These are phyloP conservation scores for Prinsepia uniflora DNA, from an alignment of 306 rosid genomes.

Conservation along the genomic window DNA sequence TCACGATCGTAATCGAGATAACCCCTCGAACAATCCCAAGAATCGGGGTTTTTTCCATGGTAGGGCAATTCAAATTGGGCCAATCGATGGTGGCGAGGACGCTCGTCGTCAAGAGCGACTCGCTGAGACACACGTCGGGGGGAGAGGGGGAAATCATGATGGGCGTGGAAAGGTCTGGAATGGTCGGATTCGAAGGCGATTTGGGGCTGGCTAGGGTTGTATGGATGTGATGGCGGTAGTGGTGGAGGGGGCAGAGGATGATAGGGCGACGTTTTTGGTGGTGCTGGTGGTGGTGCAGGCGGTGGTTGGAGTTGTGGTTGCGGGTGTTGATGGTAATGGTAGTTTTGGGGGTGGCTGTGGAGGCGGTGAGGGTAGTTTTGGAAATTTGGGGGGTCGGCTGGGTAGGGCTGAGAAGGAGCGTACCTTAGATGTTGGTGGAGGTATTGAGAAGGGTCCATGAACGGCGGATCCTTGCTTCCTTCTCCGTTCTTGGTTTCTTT, in stretches of 20 bases:
- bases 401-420: conserved; percentile 6
- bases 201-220: conserved; percentile 31
- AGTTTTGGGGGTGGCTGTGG: conserved; percentile 12
- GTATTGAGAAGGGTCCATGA: conserved; percentile 21
- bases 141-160: conserved; percentile 17
- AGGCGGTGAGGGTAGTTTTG: conserved; percentile 19
- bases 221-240: conserved; percentile 8
- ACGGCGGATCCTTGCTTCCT: not conserved
- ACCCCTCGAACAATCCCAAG: conserved; percentile 20
- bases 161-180: conserved; percentile 12
- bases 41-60: conserved; percentile 18
- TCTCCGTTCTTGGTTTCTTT: not conserved
- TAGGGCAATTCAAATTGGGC: conserved; percentile 16
- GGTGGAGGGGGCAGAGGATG: conserved; percentile 3
- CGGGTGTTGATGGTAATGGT: not conserved
- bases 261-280: conserved; percentile 5
- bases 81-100: conserved; percentile 22
- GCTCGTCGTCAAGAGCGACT: conserved; percentile 13
- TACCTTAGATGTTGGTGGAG: conserved; percentile 19
- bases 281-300: conserved; percentile 21
- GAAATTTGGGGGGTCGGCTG: conserved; percentile 8
- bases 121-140: conserved; percentile 22
- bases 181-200: conserved; percentile 30
- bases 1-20: conserved; percentile 36
- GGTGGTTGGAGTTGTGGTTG: conserved; percentile 22